Percentiles rank a stretch among this genome's conserved stretches.
Conservation (phyloP, 2,329 filamentous ascomycete species). For the Pochonia chlamydosporia region DNA sequence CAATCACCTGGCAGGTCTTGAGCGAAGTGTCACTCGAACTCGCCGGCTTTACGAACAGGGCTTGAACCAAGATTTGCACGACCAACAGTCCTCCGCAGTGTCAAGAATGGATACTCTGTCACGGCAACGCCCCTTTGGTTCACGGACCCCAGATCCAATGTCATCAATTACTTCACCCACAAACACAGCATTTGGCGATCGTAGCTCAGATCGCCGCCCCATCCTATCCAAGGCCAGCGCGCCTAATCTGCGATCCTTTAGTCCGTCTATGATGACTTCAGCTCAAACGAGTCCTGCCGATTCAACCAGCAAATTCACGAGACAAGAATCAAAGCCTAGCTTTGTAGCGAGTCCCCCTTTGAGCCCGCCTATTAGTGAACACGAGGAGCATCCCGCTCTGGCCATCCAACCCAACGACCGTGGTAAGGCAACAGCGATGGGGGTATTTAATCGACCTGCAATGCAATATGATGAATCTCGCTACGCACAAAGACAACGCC, state of each 20-base stretch:
- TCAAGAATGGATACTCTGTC: conserved; percentile 76
- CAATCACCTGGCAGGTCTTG: conserved; percentile 38
- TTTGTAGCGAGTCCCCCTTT: conserved; percentile 32
- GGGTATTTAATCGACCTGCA: conserved; percentile 61
- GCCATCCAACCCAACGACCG: conserved; percentile 68
- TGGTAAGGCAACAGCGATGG: conserved; percentile 71
- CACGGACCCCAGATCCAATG: conserved; percentile 44
- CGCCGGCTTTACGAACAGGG: conserved; percentile 79
- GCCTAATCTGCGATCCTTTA: conserved; percentile 59
- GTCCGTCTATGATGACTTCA: conserved; percentile 36
- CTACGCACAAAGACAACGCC: conserved; percentile 74
- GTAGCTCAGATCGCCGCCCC: conserved; percentile 37
- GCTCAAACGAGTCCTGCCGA: conserved; percentile 34
- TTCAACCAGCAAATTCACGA: conserved; percentile 28
- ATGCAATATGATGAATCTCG: conserved; percentile 79
- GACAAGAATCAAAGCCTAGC: conserved; percentile 22
- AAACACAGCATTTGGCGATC: conserved; percentile 37
- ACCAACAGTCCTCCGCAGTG: conserved; percentile 71
- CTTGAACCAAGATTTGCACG: conserved; percentile 71
- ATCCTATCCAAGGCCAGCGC: conserved; percentile 56
- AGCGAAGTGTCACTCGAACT: conserved; percentile 63
- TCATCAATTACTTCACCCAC: conserved; percentile 42
- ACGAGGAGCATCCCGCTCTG: conserved; percentile 59
- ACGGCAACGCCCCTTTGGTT: conserved; percentile 49
- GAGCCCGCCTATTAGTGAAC: conserved; percentile 61